These are phyloP conservation scores for Carex parvula DNA, from an alignment of 176 grass and related monocot species.

Conservation along the genomic window DNA sequence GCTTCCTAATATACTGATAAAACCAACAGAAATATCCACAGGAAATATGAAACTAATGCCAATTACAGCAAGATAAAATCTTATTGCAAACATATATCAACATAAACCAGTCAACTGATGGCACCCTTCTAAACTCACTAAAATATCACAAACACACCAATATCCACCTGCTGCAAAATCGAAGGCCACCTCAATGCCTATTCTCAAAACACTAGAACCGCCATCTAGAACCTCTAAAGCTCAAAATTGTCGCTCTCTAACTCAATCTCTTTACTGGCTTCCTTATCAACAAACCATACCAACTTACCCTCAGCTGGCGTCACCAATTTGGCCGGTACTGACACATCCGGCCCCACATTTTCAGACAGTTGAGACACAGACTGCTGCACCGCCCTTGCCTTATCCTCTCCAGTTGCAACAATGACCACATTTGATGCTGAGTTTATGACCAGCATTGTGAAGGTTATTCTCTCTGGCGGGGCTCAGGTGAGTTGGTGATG, in stretches of 20 bases:
- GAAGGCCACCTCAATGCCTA: slow-evolving; percentile 14
- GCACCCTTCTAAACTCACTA: too few relatives aligned
- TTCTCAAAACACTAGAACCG: not conserved
- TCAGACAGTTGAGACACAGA: slow-evolving; percentile 29
- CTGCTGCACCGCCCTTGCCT: slow-evolving; percentile 32
- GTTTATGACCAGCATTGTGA: slow-evolving; percentile 61
- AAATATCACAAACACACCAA: too few relatives aligned
- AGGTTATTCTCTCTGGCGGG: slow-evolving; percentile 69
- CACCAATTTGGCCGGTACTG: slow-evolving; percentile 52
- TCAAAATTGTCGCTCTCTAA: slow-evolving; percentile 8
- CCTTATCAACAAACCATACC: slow-evolving; percentile 59
- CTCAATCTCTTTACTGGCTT: slow-evolving; percentile 32
- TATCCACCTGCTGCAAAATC: slow-evolving; percentile 17
- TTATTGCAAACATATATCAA: slow-evolving; percentile 17
- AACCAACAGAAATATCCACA: not conserved
- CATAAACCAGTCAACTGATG: slow-evolving; percentile 7
- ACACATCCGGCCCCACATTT: slow-evolving; percentile 17
- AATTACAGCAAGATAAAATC: slow-evolving; percentile 15
- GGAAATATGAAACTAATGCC: not conserved
- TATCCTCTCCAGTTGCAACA: slow-evolving; percentile 49
- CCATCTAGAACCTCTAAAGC: slow-evolving; percentile 24
- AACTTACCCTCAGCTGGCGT: slow-evolving; percentile 43
- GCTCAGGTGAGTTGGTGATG: slow-evolving; percentile 50
- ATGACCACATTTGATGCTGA: slow-evolving; percentile 45
- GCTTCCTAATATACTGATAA: not conserved